Evolutionary conservation across 2,329 filamentous ascomycete species (phyloP), one percentile per base, ranked within the genome.

Genomic region (Fusarium anguioides): DNA sequence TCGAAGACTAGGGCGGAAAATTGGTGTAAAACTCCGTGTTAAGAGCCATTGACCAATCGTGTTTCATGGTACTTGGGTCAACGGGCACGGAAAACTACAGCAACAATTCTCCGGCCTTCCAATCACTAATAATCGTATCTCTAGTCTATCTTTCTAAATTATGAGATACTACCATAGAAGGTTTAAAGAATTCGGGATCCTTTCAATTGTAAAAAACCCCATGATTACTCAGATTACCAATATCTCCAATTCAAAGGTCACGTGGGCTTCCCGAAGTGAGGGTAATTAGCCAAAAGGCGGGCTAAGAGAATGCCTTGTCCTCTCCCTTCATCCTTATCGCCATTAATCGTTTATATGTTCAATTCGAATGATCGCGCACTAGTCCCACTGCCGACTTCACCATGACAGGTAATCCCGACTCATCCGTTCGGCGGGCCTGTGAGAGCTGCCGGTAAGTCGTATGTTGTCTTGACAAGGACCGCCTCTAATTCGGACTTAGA

Each of bases 381-480:
- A 26, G 45, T 26, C 35, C 47, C 51, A 42, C 64, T 20, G 6
- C 40, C 21, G 12, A 42, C 5, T 42, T 33, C n/a, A 11, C 3
- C 18, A 67, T 67, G 64, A 54, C 36, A 18, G 20, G 35, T 3
- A 58, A 46, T 47, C 14, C 59, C 26, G 64, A 68, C 23, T 42
- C 40, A 5, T 50, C 59, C 17, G 64, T 67, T 7, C 48, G 64
- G 0, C 59, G 64, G 10, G 64, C 64, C 21, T 67, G 64, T 7
- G 64, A 67, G 11, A 60, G 59, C 21, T 67, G 64, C 20, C 60
- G 64, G 64, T 67, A 8, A 65, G 64, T 65, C 21, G 23, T 18
- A 50, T 35, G 11, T 8, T 23, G 1, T 12, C 1, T 18, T 2
- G 29, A 36, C 14, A 24, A 24, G 47, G 36, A 21, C 49, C 2